Evolutionary conservation across 306 rosid species (phyloP).

Genomic region (Cicer cuneatum): DNA sequence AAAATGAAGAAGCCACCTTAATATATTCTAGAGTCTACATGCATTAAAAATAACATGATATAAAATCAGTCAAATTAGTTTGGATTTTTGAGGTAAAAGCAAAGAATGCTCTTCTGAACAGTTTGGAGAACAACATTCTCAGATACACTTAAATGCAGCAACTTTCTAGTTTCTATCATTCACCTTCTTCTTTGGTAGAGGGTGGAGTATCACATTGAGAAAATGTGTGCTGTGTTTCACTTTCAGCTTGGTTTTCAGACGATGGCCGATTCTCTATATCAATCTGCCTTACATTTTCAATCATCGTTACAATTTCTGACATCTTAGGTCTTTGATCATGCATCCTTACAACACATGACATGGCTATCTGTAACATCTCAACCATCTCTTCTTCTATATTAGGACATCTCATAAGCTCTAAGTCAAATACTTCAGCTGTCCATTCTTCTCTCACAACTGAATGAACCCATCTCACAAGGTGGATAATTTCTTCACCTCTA

Average conservation of each 20-base stretch:
- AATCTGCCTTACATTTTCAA: slow-evolving; percentile 66
- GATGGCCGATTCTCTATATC: slow-evolving; percentile 58
- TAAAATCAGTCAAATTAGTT: too few species aligned
- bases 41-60: too few species aligned
- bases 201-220: slow-evolving; percentile 20
- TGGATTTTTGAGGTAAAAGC: too few species aligned
- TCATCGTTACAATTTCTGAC: slow-evolving; percentile 67
- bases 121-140: slow-evolving; percentile 34
- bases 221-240: slow-evolving; percentile 44
- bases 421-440: slow-evolving; percentile 95
- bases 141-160: slow-evolving; percentile 42
- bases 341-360: slow-evolving; percentile 82
- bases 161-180: background rate
- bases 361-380: slow-evolving; percentile 86
- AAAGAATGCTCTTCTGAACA: slow-evolving; percentile 47
- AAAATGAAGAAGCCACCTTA: too few species aligned
- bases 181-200: slow-evolving; percentile 22
- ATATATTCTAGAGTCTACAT: too few species aligned
- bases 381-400: slow-evolving; percentile 98
- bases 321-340: slow-evolving; percentile 90
- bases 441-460: slow-evolving; percentile 95
- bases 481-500: slow-evolving; percentile 86
- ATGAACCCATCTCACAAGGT: slow-evolving; percentile 97
- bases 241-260: slow-evolving; percentile 57
- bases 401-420: slow-evolving; percentile 82